Evolutionary conservation across 257 asterid species (phyloP), one percentile per base, ranked within the genome.

Genomic region (Fraxinus anomala): DNA sequence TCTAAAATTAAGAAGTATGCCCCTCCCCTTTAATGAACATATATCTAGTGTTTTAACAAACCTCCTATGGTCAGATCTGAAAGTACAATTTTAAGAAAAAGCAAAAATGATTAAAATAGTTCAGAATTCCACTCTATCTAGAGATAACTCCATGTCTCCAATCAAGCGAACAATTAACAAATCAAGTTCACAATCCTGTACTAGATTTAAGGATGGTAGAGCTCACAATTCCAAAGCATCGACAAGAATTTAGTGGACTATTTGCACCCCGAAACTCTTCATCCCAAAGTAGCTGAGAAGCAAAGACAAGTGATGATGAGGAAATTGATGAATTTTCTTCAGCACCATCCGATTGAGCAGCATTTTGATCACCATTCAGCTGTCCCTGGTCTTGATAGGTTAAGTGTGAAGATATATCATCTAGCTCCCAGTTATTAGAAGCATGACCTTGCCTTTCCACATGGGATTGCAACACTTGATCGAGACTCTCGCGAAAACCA

Each of bases 401-500:
- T 19, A 73, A 84, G 24, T 83, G 87, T 33, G 39, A 34, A 74
- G 87, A 79, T 71, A 82, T 81, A 63, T 75, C 84, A 2, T 87
- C 94, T 68, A 75, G 80, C 40, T 88, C 97, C 91, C 88, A 89
- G 36, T 89, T 94, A 59, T 37, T 81, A 75, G 96, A 87, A 82
- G 87, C 85, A 76, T 81, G 86, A 36, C 81, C 91, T 54, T 84
- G 94, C 86, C 86, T 90, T 75, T 88, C 94, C 77, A 95, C 88
- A 24, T 88, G 94, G 24, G 98, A 90, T 68, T 89, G 98, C 70
- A 95, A 84, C 67, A 95, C 84, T 84, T 84, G 98, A 80, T 95
- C 85, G 40, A 95, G 89, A 73, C 92, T 91, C 79, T 89, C 97
- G 9, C 97, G 91, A 83, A 95, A 95, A 87, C 96, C 87, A 87